Evolutionary conservation across 2,329 filamentous ascomycete genomes (phyloP).

Genomic region (Coccinonectria pachysandricola): DNA sequence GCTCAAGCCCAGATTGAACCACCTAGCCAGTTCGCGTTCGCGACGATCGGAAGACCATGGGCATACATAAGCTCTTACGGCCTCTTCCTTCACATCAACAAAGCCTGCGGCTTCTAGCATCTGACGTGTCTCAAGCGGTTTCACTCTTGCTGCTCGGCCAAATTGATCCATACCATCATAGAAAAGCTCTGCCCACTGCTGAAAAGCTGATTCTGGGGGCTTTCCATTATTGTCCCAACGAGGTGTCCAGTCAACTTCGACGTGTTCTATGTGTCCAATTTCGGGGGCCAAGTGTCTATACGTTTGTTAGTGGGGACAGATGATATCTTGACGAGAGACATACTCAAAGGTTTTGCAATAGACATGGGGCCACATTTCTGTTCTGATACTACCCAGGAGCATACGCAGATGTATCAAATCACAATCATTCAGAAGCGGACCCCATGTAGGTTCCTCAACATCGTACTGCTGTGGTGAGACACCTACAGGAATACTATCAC

Average conservation of each 20-base stretch:
- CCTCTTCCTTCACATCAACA: conserved; percentile 62
- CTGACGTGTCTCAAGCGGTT: conserved; percentile 38
- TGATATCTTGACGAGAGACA: conserved; percentile 18
- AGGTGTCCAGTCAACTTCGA: conserved; percentile 78
- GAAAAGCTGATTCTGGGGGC: conserved; percentile 44
- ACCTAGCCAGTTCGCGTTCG: conserved; percentile 60
- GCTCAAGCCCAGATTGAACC: conserved; percentile 73
- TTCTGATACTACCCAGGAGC: conserved; percentile 65
- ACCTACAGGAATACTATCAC: conserved; percentile 59
- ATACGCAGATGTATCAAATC: conserved; percentile 78
- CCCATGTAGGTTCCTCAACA: conserved; percentile 63
- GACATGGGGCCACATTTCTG: conserved; percentile 55
- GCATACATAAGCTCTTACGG: conserved; percentile 62
- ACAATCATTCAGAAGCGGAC: conserved; percentile 38
- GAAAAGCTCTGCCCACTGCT: conserved; percentile 60
- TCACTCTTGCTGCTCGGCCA: conserved; percentile 54
- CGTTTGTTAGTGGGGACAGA: conserved; percentile 6
- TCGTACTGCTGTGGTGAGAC: conserved; percentile 49
- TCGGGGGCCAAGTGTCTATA: conserved; percentile 65
- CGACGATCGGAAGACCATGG: conserved; percentile 58
- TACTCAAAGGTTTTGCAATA: conserved; percentile 62
- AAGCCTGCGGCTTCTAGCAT: conserved; percentile 65
- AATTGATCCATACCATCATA: conserved; percentile 56
- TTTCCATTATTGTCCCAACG: conserved; percentile 59
- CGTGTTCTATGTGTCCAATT: conserved; percentile 69